Base-by-base conservation (phyloP, 1,139 yeast genomes). In the Kodamaea arcana region DNA sequence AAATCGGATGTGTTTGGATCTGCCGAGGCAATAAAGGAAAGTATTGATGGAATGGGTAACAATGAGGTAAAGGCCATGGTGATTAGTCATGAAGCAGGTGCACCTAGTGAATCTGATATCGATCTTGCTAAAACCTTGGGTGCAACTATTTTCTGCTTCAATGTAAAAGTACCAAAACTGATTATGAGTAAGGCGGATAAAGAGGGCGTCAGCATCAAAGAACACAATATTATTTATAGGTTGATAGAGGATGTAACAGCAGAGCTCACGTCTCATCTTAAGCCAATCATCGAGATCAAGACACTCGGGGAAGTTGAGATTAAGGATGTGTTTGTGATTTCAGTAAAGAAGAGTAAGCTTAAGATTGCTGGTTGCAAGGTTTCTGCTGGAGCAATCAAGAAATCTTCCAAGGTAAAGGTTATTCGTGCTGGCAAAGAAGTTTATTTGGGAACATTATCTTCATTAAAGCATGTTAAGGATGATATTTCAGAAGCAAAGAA, bases 311-410 rank as follows among this genome's bases (percentile, higher is more conserved):
- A 80, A 39, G 83, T 81, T 0, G 79, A 76, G 7, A 65, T 92
- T 30, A 78, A 80, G 48, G 85, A 82, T 37, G 70, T 86, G 2
- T 90, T 92, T 59, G 73, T 72, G 25, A 82, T 90, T 41, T 72
- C 83, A 4, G 60, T 65, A 15, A 60, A 70, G 42, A 66, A 69
- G 41, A 53, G 62, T 14, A 70, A 64, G 47, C 59, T 76, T 35
- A 72, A 71, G 45, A 75, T 92, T 50, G 98, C 97, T 1, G 99
- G 99, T 4, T 85, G 94, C 52, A 80, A 83, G 52, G 88, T 92
- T n/a, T 53, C 63, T 14, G 75, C 72, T 32, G 99, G 99, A 9
- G 56, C 64, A 2, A 59, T 92, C 30, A 73, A 75, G 45, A 71
- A 84, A 44, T 69, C 77, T 11, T 65, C 83, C 1, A 61, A 62